Percentiles rank a stretch among this genome's conserved stretches.
phyloP scores from a whole-genome alignment of 2,329 filamentous ascomycete genomes.

The Aspergillus phoenicis region DNA sequence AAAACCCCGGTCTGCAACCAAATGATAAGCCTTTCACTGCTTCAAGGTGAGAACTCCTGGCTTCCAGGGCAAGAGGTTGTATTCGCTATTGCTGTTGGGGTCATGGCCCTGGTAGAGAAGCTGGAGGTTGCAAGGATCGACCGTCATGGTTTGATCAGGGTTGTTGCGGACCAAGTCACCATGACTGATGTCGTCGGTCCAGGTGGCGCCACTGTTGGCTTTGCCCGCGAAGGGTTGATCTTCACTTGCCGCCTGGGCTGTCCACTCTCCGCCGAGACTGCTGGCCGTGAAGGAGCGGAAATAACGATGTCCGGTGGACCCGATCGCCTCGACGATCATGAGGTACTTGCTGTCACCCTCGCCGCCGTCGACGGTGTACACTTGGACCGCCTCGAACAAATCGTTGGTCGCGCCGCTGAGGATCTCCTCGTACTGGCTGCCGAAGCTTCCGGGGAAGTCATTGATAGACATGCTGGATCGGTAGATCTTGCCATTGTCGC shows the following conservation, averaged over 20 bases:
- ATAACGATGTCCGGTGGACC: slow-evolving; percentile 58
- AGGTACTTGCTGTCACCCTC: slow-evolving; percentile 60
- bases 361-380: slow-evolving; percentile 62
- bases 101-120: slow-evolving; percentile 64
- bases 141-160: slow-evolving; percentile 63
- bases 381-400: slow-evolving; percentile 68
- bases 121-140: slow-evolving; percentile 67
- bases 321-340: slow-evolving; percentile 68
- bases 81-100: slow-evolving; percentile 49
- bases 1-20: no score
- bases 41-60: slow-evolving; percentile 42
- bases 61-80: slow-evolving; percentile 57
- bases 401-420: slow-evolving; percentile 58
- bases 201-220: slow-evolving; percentile 64
- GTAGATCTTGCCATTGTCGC: slow-evolving; percentile 69
- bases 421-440: slow-evolving; percentile 50
- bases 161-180: slow-evolving; percentile 62
- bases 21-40: no score
- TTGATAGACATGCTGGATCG: slow-evolving; percentile 63
- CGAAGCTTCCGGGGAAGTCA: slow-evolving; percentile 65
- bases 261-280: slow-evolving; percentile 61
- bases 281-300: slow-evolving; percentile 68
- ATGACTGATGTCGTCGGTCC: slow-evolving; percentile 69
- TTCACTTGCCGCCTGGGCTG: slow-evolving; percentile 59
- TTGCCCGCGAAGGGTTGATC: slow-evolving; percentile 66